Percentiles rank a stretch among this genome's conserved stretches.
Conservation (phyloP, 805 yeast genomes). For the Starmerella riodocensis region DNA sequence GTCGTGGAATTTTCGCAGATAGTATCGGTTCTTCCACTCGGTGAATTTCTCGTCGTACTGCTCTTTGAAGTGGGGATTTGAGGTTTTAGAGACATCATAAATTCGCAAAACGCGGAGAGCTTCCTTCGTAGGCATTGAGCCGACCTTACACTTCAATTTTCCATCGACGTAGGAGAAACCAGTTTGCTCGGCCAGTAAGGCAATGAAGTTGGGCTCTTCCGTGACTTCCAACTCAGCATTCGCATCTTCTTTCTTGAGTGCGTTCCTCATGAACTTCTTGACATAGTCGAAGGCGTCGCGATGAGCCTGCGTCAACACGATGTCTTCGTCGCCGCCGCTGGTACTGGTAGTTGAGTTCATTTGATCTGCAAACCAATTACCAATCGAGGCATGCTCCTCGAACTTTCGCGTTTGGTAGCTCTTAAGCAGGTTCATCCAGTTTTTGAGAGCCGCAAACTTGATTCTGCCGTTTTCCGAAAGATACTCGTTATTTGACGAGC, state of each 20-base stretch:
- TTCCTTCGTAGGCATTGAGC: slow-evolving; percentile 2
- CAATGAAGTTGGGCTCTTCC: slow-evolving; percentile 22
- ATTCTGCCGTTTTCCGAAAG: slow-evolving; percentile 72
- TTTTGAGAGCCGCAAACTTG: slow-evolving; percentile 54
- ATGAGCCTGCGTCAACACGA: slow-evolving; percentile 42
- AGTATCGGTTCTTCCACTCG: slow-evolving; percentile 76
- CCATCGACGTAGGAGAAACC: slow-evolving; percentile 41
- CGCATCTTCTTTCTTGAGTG: slow-evolving; percentile 18
- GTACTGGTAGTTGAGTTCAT: slow-evolving; percentile 35
- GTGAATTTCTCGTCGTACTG: slow-evolving; percentile 62
- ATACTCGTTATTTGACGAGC: slow-evolving; percentile 53
- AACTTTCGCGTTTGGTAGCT: slow-evolving; percentile 75
- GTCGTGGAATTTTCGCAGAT: slow-evolving; percentile 65
- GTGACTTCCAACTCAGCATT: slow-evolving; percentile 13
- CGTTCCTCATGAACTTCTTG: slow-evolving; percentile 37
- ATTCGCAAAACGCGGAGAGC: slow-evolving; percentile 28
- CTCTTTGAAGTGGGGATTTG: slow-evolving; percentile 33
- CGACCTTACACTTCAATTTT: slow-evolving; percentile 41
- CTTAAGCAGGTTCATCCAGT: slow-evolving; percentile 65
- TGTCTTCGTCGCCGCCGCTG: slow-evolving; percentile 34
- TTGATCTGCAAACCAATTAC: slow-evolving; percentile 82
- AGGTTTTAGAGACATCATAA: slow-evolving; percentile 26
- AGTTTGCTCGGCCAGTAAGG: slow-evolving; percentile 22
- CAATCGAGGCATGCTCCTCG: slow-evolving; percentile 66
- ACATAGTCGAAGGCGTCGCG: slow-evolving; percentile 44